Evolutionary conservation across 2,329 filamentous ascomycete genomes (phyloP), one percentile per base, ranked within the genome.

Genomic region (Exophiala alcalophila): DNA sequence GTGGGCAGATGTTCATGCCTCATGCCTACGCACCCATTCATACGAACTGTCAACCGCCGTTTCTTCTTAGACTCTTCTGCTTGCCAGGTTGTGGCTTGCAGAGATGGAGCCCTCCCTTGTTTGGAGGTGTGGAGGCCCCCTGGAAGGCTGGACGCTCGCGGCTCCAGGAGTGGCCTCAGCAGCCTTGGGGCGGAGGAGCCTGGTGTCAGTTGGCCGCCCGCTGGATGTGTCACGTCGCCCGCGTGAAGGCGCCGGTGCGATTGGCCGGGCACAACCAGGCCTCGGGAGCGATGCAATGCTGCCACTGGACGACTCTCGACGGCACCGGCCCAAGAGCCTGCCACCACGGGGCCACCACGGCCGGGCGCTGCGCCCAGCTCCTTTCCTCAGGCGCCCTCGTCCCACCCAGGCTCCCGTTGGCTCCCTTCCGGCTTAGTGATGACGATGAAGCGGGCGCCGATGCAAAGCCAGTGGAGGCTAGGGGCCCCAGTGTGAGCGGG

Each of bases 381-480:
- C 35, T 37, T 41, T 32, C 42, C 24, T 41, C 27, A 50, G 33
- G 42, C 35, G 42, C 42, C 43, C 40, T 40, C 41, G 43, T 50
- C 27, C 47, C 47, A 50, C 47, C 35, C 29, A 21, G 18, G 19
- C 25, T 29, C 28, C 12, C 25, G 40, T 46, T 24, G 18, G 19
- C 25, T 29, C 28, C 12, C 25, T 44, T 46, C 23, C 19, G 43
- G 47, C 43, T 31, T 50, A 50, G 47, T 50, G 47, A 50, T 50
- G 43, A 47, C 43, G 43, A 44, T 39, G 39, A 47, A 47, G 42
- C 39, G 42, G 44, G 14, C 34, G 32, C 25, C 31, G 34, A 40
- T 23, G 20, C 20, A 37, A 14, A 11, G 21, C 16, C 28, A 25
- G 33, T 40, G 40, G 35, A 33, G 29, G 12, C 15, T 29, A 19